A percentile compares a stretch with the other conserved stretches of the same genome.
These are phyloP conservation scores for Talaromyces sp. DNA, from an alignment of 2,329 filamentous ascomycete genomes.

Conservation along the genomic window DNA sequence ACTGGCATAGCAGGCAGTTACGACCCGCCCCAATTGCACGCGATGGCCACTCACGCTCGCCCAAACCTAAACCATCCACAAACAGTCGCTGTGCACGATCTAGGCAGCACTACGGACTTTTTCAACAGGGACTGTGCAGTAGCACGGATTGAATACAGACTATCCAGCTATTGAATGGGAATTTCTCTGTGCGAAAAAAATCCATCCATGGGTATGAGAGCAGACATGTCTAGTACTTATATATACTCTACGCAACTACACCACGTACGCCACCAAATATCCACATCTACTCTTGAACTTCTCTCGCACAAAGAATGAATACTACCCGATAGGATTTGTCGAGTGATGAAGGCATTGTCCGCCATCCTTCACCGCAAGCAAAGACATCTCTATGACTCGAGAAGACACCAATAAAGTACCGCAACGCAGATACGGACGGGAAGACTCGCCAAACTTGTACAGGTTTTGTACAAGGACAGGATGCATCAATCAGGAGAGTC, in stretches of 20 bases:
- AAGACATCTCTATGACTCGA: not conserved
- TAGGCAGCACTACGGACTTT: not conserved
- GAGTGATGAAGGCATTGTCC: not conserved
- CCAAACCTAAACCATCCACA: constrained; percentile 12
- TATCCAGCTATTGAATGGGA: not conserved
- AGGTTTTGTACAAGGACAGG: not conserved
- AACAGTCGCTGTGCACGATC: constrained; percentile 14
- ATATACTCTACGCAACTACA: not conserved
- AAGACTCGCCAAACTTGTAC: not conserved
- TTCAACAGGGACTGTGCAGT: not conserved
- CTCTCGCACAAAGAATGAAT: not conserved
- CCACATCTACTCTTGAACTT: not conserved
- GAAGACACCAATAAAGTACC: not conserved
- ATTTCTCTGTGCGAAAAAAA: not conserved
- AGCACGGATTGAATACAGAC: not conserved
- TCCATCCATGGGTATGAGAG: not conserved
- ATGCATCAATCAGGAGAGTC: not conserved
- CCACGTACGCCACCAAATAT: not conserved
- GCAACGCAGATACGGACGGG: not conserved
- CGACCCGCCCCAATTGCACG: constrained; percentile 5
- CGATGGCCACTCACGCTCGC: constrained; percentile 7
- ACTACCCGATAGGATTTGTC: not conserved
- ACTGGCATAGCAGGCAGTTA: not conserved
- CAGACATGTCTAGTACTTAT: not conserved
- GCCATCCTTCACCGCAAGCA: not conserved